Evolutionary conservation across 1,139 yeast species (phyloP).

Genomic region (Pichia sp.): DNA sequence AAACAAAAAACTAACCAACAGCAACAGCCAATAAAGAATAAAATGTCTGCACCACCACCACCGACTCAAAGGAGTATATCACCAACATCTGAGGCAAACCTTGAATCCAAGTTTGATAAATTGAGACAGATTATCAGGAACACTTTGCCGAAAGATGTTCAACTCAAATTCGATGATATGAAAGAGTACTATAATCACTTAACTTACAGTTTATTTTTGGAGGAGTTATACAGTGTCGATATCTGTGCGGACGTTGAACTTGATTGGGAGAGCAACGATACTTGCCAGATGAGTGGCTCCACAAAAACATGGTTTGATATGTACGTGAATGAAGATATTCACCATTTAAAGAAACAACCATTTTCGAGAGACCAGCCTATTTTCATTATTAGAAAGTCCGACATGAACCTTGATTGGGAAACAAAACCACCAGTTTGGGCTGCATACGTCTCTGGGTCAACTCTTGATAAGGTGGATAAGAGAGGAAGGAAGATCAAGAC

Average conservation of each 20-base stretch:
- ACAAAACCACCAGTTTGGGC: conserved; percentile 44
- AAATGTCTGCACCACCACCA: too few species aligned
- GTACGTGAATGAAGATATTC: conserved; percentile 31
- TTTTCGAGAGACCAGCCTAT: conserved; percentile 41
- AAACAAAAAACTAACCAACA: background rate
- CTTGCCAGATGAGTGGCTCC: conserved; percentile 26
- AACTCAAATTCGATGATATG: conserved; percentile 41
- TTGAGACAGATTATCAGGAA: conserved; percentile 15
- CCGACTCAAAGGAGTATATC: background rate
- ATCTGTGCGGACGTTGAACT: conserved; percentile 43
- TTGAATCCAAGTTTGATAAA: conserved; percentile 12
- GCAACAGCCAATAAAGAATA: background rate
- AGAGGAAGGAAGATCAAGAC: conserved; percentile 9
- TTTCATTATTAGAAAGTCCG: conserved; percentile 31
- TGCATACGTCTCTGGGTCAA: conserved; percentile 35
- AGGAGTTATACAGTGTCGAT: conserved; percentile 42
- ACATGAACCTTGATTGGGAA: conserved; percentile 15
- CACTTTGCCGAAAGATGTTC: conserved; percentile 29
- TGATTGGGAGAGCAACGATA: conserved; percentile 35
- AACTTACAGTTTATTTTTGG: conserved; percentile 55
- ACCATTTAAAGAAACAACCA: conserved; percentile 38
- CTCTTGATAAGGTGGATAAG: conserved; percentile 25
- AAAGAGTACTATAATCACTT: conserved; percentile 51
- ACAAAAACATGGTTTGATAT: conserved; percentile 18
- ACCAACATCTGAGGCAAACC: conserved; percentile 13